phyloP scores from a whole-genome alignment of 305 asterid species.

The Fraxinus latifolia region DNA sequence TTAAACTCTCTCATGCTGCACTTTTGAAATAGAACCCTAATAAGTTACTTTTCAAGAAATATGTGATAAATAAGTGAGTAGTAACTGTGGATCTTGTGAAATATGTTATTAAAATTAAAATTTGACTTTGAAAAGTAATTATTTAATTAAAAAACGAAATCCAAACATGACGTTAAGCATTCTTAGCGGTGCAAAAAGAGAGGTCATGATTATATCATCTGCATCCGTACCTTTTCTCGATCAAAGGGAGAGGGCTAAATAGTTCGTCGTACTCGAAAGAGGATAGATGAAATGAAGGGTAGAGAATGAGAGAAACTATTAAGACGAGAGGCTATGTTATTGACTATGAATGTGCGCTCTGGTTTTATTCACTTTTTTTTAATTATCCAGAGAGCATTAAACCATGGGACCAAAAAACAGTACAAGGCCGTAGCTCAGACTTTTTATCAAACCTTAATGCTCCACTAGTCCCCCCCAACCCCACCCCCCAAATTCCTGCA shows the following conservation, averaged over 20 bases:
- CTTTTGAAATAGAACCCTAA: neutral
- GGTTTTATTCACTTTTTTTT: neutral
- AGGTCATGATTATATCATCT: neutral
- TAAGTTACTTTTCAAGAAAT: neutral
- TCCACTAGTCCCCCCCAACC: conserved; percentile 31
- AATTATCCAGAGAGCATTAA: neutral
- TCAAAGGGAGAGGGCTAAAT: neutral
- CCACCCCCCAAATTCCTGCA: conserved; percentile 19
- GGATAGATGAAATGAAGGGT: neutral
- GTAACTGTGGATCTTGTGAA: neutral
- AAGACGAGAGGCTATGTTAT: neutral
- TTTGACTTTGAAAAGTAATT: neutral
- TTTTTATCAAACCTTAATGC: conserved; percentile 25
- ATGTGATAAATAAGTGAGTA: neutral
- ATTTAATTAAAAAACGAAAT: neutral
- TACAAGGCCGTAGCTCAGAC: conserved; percentile 28
- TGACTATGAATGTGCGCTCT: neutral
- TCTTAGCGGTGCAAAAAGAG: neutral
- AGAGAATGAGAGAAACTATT: neutral
- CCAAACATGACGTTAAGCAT: neutral
- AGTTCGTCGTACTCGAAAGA: neutral
- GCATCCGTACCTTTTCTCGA: neutral
- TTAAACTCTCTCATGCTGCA: neutral
- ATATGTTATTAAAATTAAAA: no score
- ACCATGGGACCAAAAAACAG: conserved; percentile 32